These are phyloP conservation scores for Cyberlindnera petersonii DNA, from an alignment of 805 yeast genomes.

Conservation along the genomic window DNA sequence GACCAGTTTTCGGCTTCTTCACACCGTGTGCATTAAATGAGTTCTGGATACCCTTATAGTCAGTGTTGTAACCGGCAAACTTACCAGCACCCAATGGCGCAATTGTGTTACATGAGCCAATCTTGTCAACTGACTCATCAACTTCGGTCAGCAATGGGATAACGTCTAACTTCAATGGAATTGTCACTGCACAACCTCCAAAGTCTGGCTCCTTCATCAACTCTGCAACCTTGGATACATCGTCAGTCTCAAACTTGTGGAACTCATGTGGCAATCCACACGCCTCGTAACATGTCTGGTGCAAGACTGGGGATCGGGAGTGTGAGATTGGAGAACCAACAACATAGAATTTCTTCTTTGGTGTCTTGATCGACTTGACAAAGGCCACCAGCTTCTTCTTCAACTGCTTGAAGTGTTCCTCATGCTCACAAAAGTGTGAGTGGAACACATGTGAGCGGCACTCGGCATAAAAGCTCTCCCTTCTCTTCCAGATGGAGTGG, in stretches of 20 bases:
- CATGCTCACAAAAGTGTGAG: constrained; percentile 64
- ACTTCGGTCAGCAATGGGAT: constrained; percentile 61
- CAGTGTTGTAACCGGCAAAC: constrained; percentile 86
- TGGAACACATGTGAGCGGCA: constrained; percentile 76
- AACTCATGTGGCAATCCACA: constrained; percentile 77
- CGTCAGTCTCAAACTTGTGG: constrained; percentile 60
- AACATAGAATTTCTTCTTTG: constrained; percentile 55
- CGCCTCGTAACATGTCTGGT: constrained; percentile 70
- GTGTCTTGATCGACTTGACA: constrained; percentile 58
- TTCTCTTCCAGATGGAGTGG: constrained; percentile 74
- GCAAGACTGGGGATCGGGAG: constrained; percentile 86
- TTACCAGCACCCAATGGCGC: constrained; percentile 46
- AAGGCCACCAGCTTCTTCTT: constrained; percentile 56
- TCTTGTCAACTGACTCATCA: constrained; percentile 69
- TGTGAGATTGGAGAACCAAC: constrained; percentile 81
- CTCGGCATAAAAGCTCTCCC: constrained; percentile 74
- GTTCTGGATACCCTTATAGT: constrained; percentile 83
- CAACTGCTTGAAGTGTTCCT: constrained; percentile 51
- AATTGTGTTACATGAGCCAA: constrained; percentile 94
- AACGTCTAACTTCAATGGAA: constrained; percentile 85
- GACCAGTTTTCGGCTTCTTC: constrained; percentile 46
- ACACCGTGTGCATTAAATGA: constrained; percentile 62
- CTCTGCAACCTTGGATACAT: constrained; percentile 52
- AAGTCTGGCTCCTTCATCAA: constrained; percentile 50
- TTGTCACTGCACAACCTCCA: constrained; percentile 95